Evolutionary conservation across 768 basidiomycete species (phyloP), one percentile per base, ranked within the genome.

Genomic region (Tricholomella constricta): DNA sequence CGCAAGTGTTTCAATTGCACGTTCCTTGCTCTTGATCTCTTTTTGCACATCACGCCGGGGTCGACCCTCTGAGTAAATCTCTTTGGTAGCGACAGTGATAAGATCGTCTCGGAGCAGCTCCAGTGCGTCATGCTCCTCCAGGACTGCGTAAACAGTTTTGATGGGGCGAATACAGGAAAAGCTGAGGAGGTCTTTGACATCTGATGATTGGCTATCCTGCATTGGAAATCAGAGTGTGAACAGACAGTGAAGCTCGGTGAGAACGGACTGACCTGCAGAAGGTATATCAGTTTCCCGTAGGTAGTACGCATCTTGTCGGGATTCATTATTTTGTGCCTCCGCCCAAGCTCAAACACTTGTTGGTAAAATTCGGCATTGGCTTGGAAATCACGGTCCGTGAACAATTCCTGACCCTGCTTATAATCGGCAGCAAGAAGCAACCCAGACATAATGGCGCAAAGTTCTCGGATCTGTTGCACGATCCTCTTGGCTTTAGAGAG

Each of bases 291-390:
- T 64, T 93, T 93, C 9, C 91, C 91, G 55, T 94, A 94, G 7
- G 89, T 93, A 25, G 88, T 85, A 22, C 91, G 80, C 91, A 93
- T 92, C 61, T 92, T 92, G 64, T 93, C 91, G 0, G 91, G 91
- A 61, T 93, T 94, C 89, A 89, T 91, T 63, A 94, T 93, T 68
- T 93, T 93, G 65, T 92, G 89, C 52, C 91, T 78, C 45, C 90
- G 76, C 17, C 91, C 90, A 20, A 93, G 78, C 69, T 93, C 91
- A 57, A 93, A 93, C 22, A 92, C 78, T 12, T 76, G 70, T 62
- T 91, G 89, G 62, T 87, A 94, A 64, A 93, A 94, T 7, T 85
- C 83, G 15, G 82, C 83, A 61, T 94, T 94, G 12, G 82, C 77
- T 54, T 88, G 76, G 63, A 94, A 94, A 66, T 94, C 89, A 19